Conservation (phyloP, 2,329 filamentous ascomycete species). For the Aspergillus piperis region DNA sequence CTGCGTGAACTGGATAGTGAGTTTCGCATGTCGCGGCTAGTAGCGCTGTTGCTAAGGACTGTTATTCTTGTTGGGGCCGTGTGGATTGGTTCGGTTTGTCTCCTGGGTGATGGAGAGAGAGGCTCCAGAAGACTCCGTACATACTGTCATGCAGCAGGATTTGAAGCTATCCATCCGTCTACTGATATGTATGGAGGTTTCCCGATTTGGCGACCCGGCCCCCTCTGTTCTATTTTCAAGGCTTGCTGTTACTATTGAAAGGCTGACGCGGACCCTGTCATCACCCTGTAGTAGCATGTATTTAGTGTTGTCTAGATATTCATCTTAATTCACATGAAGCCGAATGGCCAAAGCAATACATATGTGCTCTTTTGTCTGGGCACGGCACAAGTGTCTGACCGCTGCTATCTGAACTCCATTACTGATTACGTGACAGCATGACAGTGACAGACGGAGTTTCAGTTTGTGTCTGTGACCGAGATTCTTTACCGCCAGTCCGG, state of each 20-base stretch:
- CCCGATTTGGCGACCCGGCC: neutral
- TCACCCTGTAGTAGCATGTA: neutral
- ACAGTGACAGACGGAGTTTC: neutral
- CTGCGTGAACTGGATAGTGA: constrained; percentile 1
- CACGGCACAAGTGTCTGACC: neutral
- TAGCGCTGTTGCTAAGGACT: neutral
- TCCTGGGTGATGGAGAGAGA: neutral
- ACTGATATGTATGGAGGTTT: neutral
- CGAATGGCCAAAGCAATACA: neutral
- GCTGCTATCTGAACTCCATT: neutral
- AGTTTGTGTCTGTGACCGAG: neutral
- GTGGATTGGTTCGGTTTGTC: neutral
- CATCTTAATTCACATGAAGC: no score
- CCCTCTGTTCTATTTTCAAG: neutral
- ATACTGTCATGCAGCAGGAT: constrained; percentile 2
- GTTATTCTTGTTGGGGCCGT: no score
- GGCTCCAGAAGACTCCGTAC: constrained; percentile 1
- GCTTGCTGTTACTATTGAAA: neutral
- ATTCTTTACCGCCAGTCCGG: neutral
- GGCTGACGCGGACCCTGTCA: neutral
- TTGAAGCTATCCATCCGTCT: neutral
- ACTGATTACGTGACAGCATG: neutral
- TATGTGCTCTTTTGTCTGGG: neutral
- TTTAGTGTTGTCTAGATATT: no score
- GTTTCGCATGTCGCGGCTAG: neutral